Percentiles rank a stretch among this genome's conserved stretches.
These are phyloP conservation scores for Postia placenta DNA, from an alignment of 768 basidiomycete genomes.

Conservation along the genomic window DNA sequence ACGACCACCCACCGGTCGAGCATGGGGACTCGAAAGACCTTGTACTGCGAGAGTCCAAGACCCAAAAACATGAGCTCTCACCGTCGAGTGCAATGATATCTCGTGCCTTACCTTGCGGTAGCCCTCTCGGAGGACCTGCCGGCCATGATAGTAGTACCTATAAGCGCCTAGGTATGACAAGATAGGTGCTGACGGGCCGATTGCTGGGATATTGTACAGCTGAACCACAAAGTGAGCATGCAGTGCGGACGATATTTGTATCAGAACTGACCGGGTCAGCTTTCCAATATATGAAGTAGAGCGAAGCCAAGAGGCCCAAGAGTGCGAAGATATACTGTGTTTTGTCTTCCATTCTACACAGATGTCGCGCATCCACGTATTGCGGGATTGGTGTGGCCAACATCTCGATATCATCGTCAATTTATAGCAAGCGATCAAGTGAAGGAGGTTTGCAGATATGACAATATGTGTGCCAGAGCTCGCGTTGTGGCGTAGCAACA, in stretches of 20 bases:
- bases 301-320: neutral
- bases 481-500: too few relatives aligned
- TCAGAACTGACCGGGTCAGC: neutral
- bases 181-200: conserved; percentile 20
- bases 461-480: too few relatives aligned
- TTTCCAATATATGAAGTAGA: neutral
- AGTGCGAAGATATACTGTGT: neutral
- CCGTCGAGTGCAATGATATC: too few relatives aligned
- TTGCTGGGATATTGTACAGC: conserved; percentile 24
- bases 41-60: conserved; percentile 9
- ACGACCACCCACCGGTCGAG: conserved; percentile 43
- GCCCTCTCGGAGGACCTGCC: conserved; percentile 25
- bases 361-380: too few relatives aligned
- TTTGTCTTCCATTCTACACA: neutral
- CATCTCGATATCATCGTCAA: too few relatives aligned
- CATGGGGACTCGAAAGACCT: conserved; percentile 36
- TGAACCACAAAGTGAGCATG: conserved; percentile 2
- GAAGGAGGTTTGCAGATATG: too few relatives aligned
- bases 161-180: conserved; percentile 22
- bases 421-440: too few relatives aligned
- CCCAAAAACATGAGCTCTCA: too few relatives aligned
- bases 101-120: conserved; percentile 21
- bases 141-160: conserved; percentile 12
- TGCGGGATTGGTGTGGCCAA: too few relatives aligned
- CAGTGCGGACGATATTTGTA: too few relatives aligned